phyloP scores from a whole-genome alignment of 768 basidiomycete genomes.

The Auricularia heimuer region DNA sequence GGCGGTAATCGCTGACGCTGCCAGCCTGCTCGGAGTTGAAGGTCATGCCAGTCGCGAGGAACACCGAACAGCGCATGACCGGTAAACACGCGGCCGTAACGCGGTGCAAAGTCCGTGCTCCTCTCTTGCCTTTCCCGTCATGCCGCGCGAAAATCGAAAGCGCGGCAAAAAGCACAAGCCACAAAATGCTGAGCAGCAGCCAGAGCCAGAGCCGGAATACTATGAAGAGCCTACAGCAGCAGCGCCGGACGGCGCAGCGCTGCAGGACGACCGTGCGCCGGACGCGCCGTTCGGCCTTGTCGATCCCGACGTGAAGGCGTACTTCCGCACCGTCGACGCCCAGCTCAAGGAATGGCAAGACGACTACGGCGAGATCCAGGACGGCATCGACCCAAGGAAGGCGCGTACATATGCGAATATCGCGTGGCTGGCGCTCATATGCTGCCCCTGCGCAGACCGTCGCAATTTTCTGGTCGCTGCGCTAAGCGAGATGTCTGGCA shows the following conservation, averaged over 20 bases:
- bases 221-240: conserved; percentile 8
- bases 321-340: conserved; percentile 80
- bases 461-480: conserved; percentile 75
- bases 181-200: conserved; percentile 21
- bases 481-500: conserved; percentile 71
- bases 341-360: conserved; percentile 86
- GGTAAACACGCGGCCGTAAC: no score
- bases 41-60: no score
- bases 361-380: conserved; percentile 27
- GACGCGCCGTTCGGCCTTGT: conserved; percentile 87
- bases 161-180: conserved; percentile 70
- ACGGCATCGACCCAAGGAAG: conserved; percentile 26
- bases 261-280: conserved; percentile 27
- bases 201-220: conserved; percentile 14
- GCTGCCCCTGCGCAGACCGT: conserved; percentile 38
- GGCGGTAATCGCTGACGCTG: no score
- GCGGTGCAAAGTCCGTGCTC: neutral
- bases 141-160: conserved; percentile 70
- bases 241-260: conserved; percentile 25
- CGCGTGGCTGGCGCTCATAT: neutral
- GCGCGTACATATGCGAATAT: neutral
- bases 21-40: no score
- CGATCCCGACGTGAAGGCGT: conserved; percentile 84
- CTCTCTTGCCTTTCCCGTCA: conserved; percentile 16
- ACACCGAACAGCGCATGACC: no score